These are phyloP conservation scores for Nicotiana paniculata DNA, from an alignment of 257 asterid genomes.

Conservation along the genomic window DNA sequence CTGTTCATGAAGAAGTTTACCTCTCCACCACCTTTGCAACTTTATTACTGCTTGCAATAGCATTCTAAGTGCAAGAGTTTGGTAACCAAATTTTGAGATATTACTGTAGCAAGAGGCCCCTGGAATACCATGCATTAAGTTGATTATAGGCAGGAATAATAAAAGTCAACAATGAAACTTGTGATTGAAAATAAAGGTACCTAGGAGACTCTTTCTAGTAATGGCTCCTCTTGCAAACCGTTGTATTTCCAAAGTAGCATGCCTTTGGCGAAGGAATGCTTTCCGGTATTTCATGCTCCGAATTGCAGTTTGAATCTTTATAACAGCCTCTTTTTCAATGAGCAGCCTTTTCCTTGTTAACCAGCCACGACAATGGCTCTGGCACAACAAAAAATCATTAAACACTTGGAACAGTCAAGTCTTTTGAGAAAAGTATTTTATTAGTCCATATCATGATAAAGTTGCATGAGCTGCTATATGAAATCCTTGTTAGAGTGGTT, in stretches of 20 bases:
- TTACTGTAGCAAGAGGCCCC: constrained; percentile 39
- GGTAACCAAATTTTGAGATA: constrained; percentile 15
- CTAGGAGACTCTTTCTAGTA: constrained; percentile 62
- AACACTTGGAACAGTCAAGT: not conserved
- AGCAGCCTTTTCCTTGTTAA: constrained; percentile 48
- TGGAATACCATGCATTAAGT: constrained; percentile 20
- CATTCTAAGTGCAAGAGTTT: constrained; percentile 41
- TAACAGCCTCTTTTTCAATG: constrained; percentile 47
- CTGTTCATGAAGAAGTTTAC: constrained; percentile 25
- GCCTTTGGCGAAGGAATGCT: constrained; percentile 34
- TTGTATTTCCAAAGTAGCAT: constrained; percentile 59
- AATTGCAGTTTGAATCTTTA: constrained; percentile 54
- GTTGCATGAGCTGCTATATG: constrained; percentile 1
- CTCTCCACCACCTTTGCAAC: constrained; percentile 90
- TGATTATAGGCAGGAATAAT: not conserved
- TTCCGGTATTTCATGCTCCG: constrained; percentile 37
- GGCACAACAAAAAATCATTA: constrained; percentile 15
- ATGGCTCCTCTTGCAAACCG: constrained; percentile 57
- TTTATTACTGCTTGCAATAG: constrained; percentile 40
- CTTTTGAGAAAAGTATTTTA: not conserved
- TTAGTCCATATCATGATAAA: not conserved
- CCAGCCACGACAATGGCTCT: constrained; percentile 73
- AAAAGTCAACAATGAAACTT: not conserved
- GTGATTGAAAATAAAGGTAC: constrained; percentile 21
- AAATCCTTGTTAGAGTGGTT: not conserved